Percentiles rank a stretch among this genome's conserved stretches.
phyloP scores from a whole-genome alignment of 768 basidiomycete genomes.

The Symmetrospora coprosmae region DNA sequence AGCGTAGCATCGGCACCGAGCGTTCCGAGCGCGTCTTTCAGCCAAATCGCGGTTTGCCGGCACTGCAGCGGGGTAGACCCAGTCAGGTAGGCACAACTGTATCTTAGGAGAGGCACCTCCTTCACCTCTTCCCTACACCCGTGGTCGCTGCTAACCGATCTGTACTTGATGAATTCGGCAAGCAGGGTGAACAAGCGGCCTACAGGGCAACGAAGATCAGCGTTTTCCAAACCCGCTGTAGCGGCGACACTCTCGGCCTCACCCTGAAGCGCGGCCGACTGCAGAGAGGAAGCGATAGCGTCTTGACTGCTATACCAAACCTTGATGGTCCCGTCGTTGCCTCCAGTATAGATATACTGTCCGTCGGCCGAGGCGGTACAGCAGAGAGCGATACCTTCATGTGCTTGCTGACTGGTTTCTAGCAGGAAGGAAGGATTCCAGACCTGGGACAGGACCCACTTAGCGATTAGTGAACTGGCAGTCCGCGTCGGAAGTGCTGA shows the following conservation, averaged over 20 bases:
- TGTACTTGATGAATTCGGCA: slow-evolving; percentile 61
- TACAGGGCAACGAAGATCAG: background rate
- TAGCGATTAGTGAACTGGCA: slow-evolving; percentile 33
- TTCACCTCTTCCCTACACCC: slow-evolving; percentile 53
- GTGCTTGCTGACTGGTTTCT: slow-evolving; percentile 66
- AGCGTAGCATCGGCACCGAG: slow-evolving; percentile 70
- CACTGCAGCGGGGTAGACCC: slow-evolving; percentile 43
- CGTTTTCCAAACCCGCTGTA: too few relatives aligned
- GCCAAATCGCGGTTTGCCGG: slow-evolving; percentile 81
- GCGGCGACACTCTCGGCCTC: background rate
- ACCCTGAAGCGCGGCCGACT: slow-evolving; percentile 9
- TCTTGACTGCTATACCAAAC: slow-evolving; percentile 37
- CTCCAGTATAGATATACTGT: slow-evolving; percentile 53
- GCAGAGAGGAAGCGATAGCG: background rate
- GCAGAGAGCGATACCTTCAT: slow-evolving; percentile 75
- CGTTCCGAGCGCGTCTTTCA: slow-evolving; percentile 73
- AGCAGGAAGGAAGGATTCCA: slow-evolving; percentile 77
- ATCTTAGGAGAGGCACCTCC: background rate
- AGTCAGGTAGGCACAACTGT: background rate
- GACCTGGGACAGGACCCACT: slow-evolving; percentile 65
- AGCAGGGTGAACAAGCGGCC: slow-evolving; percentile 30
- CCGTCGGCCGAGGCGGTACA: slow-evolving; percentile 46
- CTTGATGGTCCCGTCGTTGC: slow-evolving; percentile 72
- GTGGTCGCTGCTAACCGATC: slow-evolving; percentile 61
- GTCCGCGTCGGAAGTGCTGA: slow-evolving; percentile 32